Evolutionary conservation across 495 filamentous ascomycete genomes (phyloP), one percentile per base, ranked within the genome.

Genomic region (Talaromyces adpressus): DNA sequence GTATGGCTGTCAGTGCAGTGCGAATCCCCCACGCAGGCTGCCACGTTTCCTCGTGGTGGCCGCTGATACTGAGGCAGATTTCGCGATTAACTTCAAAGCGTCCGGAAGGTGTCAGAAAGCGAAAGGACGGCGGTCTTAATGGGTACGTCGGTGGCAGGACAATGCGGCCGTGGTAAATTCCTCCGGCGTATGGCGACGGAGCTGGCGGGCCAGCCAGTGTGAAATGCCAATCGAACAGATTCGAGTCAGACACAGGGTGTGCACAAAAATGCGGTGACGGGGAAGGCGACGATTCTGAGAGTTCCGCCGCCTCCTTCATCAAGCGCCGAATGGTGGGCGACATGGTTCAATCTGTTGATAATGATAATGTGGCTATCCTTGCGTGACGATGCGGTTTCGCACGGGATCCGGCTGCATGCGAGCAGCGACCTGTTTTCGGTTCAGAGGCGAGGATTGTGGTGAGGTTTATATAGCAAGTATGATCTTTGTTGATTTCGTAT

Each of bases 171-270:
- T 98, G 94, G 81, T 98, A 98, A 68, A 96, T 82, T 23, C 94
- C 94, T 8, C 71, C 67, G 20, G 85, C 81, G 81, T 93, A 98
- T 32, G 89, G 82, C n/a, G 85, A 84, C 22, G 90, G 89, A 9
- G 82, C 78, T 0, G 94, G 94, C 0, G 94, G 94, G 1, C 94
- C 94, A 57, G 86, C 85, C n/a, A 98, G 78, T 0, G 94, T 98
- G 83, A 98, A 98, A 83, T 98, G 94, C 94, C 94, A 98, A 79
- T 97, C 93, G 80, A 96, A 96, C 64, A 98, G 89, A 78, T 97
- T 91, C 54, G 84, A 76, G 69, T 96, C 91, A 65, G 68, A 70
- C 66, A 92, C 83, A 2, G 94, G 94, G 3, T 82, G 71, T 52
- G 94, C 94, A 69, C 88, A 84, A 76, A 91, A 92, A 76, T 93